A percentile compares a stretch with the other conserved stretches of the same genome.
These are phyloP conservation scores for Rhynchosporium agropyri DNA, from an alignment of 2,329 filamentous ascomycete genomes.

Conservation along the genomic window DNA sequence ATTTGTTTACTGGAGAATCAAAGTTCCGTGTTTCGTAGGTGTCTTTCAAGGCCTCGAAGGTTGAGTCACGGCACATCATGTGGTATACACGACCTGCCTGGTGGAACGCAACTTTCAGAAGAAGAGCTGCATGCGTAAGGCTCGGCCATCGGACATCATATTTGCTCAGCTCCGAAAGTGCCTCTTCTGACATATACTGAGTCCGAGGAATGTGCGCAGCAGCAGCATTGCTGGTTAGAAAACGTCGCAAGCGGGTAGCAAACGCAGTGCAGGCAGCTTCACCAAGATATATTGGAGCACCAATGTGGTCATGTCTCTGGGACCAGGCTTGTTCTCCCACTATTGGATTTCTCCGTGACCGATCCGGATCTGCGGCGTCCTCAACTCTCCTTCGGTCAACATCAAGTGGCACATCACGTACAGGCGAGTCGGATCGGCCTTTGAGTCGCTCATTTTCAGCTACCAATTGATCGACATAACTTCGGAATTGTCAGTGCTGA, in stretches of 20 bases:
- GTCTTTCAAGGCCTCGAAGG: conserved; percentile 45
- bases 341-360: conserved; percentile 39
- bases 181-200: conserved; percentile 36
- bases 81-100: conserved; percentile 48
- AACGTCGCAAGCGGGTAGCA: conserved; percentile 44
- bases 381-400: not conserved
- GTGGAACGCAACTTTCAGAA: conserved; percentile 47
- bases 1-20: conserved; percentile 43
- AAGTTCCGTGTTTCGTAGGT: conserved; percentile 44
- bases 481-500: not conserved
- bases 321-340: conserved; percentile 45
- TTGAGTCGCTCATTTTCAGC: conserved; percentile 8
- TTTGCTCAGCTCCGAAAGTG: conserved; percentile 33
- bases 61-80: conserved; percentile 46
- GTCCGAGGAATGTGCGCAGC: conserved; percentile 42
- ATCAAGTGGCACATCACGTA: conserved; percentile 1
- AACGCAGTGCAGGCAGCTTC: conserved; percentile 46
- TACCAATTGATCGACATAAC: conserved; percentile 4
- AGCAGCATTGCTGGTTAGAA: conserved; percentile 34
- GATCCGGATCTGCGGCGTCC: conserved; percentile 10
- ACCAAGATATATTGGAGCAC: conserved; percentile 44
- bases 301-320: conserved; percentile 39
- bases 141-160: conserved; percentile 46
- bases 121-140: conserved; percentile 44
- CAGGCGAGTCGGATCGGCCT: not conserved